phyloP scores from a whole-genome alignment of 2,329 filamentous ascomycete genomes.

The Fusarium staphyleae region DNA sequence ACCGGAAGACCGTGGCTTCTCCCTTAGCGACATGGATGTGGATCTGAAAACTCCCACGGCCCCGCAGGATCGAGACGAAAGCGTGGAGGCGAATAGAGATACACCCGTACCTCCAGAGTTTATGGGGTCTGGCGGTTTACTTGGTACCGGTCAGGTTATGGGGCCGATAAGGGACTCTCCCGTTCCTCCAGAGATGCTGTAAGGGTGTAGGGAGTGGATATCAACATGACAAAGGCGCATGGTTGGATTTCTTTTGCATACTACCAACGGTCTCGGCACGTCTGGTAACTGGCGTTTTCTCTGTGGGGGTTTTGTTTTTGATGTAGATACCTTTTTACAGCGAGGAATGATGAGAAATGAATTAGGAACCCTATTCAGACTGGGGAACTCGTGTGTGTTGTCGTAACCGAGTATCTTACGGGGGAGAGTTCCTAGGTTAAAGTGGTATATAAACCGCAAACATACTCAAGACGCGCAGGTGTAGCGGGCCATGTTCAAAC shows the following conservation, averaged over 20 bases:
- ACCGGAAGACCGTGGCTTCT: conserved; percentile 43
- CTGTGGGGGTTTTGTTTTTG: background rate
- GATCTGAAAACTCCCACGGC: conserved; percentile 52
- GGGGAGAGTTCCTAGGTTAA: too few relatives aligned
- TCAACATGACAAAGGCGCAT: background rate
- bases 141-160: conserved; percentile 51
- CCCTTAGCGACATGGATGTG: conserved; percentile 44
- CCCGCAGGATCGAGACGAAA: conserved; percentile 7
- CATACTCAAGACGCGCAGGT: too few relatives aligned
- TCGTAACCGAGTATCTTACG: background rate
- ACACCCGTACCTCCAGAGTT: conserved; percentile 24
- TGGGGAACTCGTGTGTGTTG: background rate
- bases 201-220: background rate
- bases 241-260: conserved; percentile 17
- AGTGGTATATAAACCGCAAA: too few relatives aligned
- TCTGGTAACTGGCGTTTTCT: conserved; percentile 15
- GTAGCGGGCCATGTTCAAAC: too few relatives aligned
- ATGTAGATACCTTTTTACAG: conserved; percentile 23
- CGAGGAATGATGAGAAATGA: conserved; percentile 32
- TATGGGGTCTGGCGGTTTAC: conserved; percentile 45
- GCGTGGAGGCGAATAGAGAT: conserved; percentile 5
- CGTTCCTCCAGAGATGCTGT: conserved; percentile 30
- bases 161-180: conserved; percentile 26
- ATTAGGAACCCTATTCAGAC: background rate
- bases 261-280: conserved; percentile 4